A percentile compares a stretch with the other conserved stretches of the same genome.
These are phyloP conservation scores for Aureobasidium melanogenum DNA, from an alignment of 2,329 filamentous ascomycete genomes.

Conservation along the genomic window DNA sequence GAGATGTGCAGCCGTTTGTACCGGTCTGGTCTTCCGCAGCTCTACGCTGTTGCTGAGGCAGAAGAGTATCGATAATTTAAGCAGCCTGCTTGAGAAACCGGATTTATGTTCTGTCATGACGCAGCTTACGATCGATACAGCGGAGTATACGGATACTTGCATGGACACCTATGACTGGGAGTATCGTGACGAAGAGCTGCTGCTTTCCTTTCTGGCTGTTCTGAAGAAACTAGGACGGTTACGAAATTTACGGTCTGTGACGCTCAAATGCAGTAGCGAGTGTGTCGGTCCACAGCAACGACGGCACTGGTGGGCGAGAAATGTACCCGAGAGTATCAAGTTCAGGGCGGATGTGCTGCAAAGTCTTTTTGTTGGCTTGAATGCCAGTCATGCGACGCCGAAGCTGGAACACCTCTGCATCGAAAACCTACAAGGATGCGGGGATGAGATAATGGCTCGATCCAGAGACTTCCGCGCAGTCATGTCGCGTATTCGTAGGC, in stretches of 20 bases:
- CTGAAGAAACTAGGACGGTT: slow-evolving; percentile 1
- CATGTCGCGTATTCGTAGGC: slow-evolving; percentile 13
- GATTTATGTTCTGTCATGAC: not conserved
- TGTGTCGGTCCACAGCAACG: slow-evolving; percentile 5
- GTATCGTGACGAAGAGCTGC: slow-evolving; percentile 5
- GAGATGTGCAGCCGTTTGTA: not conserved
- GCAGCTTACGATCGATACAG: slow-evolving; percentile 4
- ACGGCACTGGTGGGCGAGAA: slow-evolving; percentile 8
- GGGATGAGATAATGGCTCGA: slow-evolving; percentile 8
- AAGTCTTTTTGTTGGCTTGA: slow-evolving; percentile 7
- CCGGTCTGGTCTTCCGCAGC: slow-evolving; percentile 1
- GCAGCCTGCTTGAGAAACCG: not conserved
- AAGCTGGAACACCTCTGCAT: slow-evolving; percentile 17
- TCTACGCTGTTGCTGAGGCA: not conserved
- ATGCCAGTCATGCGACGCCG: not conserved
- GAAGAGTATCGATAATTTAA: not conserved
- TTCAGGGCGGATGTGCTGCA: slow-evolving; percentile 9
- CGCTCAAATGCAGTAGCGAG: not conserved
- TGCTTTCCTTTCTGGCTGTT: not conserved
- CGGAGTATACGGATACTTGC: slow-evolving; percentile 6
- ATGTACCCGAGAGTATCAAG: slow-evolving; percentile 7
- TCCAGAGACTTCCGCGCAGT: slow-evolving; percentile 17
- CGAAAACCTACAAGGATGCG: slow-evolving; percentile 20
- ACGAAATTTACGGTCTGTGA: slow-evolving; percentile 1
- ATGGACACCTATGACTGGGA: slow-evolving; percentile 11